Evolutionary conservation across 2,329 filamentous ascomycete species (phyloP), one percentile per base, ranked within the genome.

Genomic region (Colletotrichum limetticola): DNA sequence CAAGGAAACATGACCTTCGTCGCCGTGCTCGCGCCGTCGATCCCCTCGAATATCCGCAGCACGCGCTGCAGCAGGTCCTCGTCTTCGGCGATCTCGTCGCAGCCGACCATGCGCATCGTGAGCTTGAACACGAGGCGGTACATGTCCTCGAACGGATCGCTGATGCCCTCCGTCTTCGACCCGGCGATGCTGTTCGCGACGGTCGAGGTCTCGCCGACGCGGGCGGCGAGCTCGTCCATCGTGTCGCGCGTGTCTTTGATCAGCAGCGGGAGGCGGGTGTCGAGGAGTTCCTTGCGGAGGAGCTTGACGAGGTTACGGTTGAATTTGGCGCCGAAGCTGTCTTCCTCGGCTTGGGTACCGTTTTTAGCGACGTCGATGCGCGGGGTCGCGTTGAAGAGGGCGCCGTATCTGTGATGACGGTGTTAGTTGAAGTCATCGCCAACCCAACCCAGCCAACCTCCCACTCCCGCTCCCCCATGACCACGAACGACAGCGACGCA

Each of bases 81-180:
- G 62, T 87, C 81, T 3, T 87, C 81, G 16, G 88, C 88, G 30
- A 91, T 85, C 55, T 91, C 89, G 37, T 85, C 81, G 64, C 84
- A 84, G 7, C 87, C 89, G 1, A 91, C 82, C 5, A 85, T 87
- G 14, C 89, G 85, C 81, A 90, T 89, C 4, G 88, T 91, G n/a
- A 91, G 82, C 76, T 86, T 83, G 78, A 87, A 91, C 1, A 91
- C 83, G 67, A 89, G 81, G 6, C 82, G 78, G 76, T 89, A 89
- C 59, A 90, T 81, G 76, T 83, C 83, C 46, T 89, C 83, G 76
- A 91, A 90, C 0, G 89, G 88, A 74, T 91, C 84, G 8, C 87
- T 86, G 5, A 84, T 78, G 9, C 80, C 81, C 11, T 28, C 24
- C 7, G 11, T 26, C 14, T 14, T 8, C 5, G 35, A 30, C 30